These are phyloP conservation scores for Brassica balearica DNA, from an alignment of 441 rosid genomes.

Conservation along the genomic window DNA sequence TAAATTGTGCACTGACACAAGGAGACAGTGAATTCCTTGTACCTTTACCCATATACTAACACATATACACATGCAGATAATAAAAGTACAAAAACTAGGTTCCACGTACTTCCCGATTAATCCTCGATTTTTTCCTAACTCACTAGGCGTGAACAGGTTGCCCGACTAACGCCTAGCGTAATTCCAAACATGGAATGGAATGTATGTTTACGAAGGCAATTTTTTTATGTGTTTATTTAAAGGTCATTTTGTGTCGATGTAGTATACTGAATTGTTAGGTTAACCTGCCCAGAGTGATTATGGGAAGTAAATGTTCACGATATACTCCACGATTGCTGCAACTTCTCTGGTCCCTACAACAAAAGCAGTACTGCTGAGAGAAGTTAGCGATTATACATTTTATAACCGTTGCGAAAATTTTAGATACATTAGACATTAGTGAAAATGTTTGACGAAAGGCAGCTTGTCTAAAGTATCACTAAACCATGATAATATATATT, in stretches of 20 bases:
- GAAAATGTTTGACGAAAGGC: not conserved
- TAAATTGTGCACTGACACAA: too few relatives aligned
- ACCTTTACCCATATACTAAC: too few relatives aligned
- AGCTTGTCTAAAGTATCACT: not conserved
- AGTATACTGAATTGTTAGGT: conserved; percentile 1
- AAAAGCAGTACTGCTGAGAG: conserved; percentile 1
- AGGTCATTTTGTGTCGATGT: not conserved
- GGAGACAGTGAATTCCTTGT: too few relatives aligned
- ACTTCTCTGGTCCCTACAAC: conserved; percentile 3
- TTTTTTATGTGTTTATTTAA: not conserved
- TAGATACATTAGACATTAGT: not conserved
- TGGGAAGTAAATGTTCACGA: not conserved
- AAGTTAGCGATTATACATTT: not conserved
- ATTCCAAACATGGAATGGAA: too few relatives aligned
- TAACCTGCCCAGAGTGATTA: not conserved
- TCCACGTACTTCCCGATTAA: too few relatives aligned
- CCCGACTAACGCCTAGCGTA: too few relatives aligned
- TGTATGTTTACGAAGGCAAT: too few relatives aligned
- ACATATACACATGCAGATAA: too few relatives aligned
- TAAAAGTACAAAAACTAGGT: too few relatives aligned
- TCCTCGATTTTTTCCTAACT: too few relatives aligned
- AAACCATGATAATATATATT: too few relatives aligned
- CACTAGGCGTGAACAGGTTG: too few relatives aligned
- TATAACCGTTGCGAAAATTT: not conserved
- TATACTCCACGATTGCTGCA: not conserved